Evolutionary conservation across 139 green algal species (phyloP).

Genomic region (Coccomyxa sp.): DNA sequence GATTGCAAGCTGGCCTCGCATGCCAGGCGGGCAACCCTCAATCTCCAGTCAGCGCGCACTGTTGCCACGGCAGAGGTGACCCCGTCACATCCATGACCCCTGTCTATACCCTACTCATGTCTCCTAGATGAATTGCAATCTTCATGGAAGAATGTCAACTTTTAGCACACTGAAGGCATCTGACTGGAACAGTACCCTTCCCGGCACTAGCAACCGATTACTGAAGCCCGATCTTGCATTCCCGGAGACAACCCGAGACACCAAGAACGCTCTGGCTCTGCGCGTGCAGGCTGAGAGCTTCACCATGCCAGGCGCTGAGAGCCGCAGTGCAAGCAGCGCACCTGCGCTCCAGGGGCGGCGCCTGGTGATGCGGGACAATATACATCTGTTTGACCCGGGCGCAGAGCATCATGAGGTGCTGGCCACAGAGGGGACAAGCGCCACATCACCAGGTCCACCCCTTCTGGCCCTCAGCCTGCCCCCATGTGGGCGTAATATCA

Average conservation of each 20-base stretch:
- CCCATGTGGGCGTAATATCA: too few relatives aligned
- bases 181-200: too few relatives aligned
- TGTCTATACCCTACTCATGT: too few relatives aligned
- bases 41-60: constrained; percentile 40
- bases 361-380: constrained; percentile 47
- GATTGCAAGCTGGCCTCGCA: constrained; percentile 65
- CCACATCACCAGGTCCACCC: constrained; percentile 20
- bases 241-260: too few relatives aligned
- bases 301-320: background rate
- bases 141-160: too few relatives aligned
- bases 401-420: constrained; percentile 59
- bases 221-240: too few relatives aligned
- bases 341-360: background rate
- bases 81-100: too few relatives aligned
- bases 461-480: too few relatives aligned
- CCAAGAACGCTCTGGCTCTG: too few relatives aligned
- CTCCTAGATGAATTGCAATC: too few relatives aligned
- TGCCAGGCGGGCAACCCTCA: constrained; percentile 55
- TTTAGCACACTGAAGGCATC: too few relatives aligned
- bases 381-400: constrained; percentile 67
- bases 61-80: background rate
- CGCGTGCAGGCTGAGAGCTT: constrained; percentile 7
- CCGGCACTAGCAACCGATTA: too few relatives aligned
- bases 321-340: background rate
- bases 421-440: constrained; percentile 20